Evolutionary conservation across 2,329 filamentous ascomycete genomes (phyloP), one percentile per base, ranked within the genome.

Genomic region (Diaporthe eres): DNA sequence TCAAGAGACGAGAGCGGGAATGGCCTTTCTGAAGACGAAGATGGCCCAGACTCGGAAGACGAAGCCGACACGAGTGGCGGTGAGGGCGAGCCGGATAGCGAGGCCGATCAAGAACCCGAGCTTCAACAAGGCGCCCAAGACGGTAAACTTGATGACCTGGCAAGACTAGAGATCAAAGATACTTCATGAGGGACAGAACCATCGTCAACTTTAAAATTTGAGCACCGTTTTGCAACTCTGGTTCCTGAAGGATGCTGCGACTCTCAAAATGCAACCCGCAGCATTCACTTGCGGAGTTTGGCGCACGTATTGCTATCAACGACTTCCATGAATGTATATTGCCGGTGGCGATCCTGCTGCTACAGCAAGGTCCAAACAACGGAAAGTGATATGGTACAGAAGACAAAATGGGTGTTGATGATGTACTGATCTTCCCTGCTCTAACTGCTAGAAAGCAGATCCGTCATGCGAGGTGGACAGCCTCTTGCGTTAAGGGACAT

Each of bases 1-100:
- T 77, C 83, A 63, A 82, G 86, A n/a, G 85, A 85, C 2, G 82
- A 84, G 4, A 80, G 83, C 3, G 82, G 82, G 2, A 82, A 82
- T 7, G 81, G 83, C 0, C 82, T 83, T 1, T 84, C 83, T n/a
- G 81, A 82, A 25, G 82, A 80, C 57, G 84, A 83, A 31, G 82
- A 81, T 10, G 79, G 80, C 17, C 80, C 80, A 81, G 60, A 76
- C 22, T 76, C 74, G 3, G 84, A 84, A 4, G 81, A 81, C 3
- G 82, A 82, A 1, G 80, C 78, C 1, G 79, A 83, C 2, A 81
- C 78, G 0, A 80, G 80, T 3, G 76, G 74, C 2, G 77, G 76
- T 6, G 79, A 79, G 57, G 76, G 78, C 1, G 80, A 82, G 4
- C 81, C 82, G 4, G 79, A 80, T 1, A 76, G 78, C 17, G 79